These are phyloP conservation scores for Populus tremula DNA, from an alignment of 345 rosid species.

Conservation along the genomic window DNA sequence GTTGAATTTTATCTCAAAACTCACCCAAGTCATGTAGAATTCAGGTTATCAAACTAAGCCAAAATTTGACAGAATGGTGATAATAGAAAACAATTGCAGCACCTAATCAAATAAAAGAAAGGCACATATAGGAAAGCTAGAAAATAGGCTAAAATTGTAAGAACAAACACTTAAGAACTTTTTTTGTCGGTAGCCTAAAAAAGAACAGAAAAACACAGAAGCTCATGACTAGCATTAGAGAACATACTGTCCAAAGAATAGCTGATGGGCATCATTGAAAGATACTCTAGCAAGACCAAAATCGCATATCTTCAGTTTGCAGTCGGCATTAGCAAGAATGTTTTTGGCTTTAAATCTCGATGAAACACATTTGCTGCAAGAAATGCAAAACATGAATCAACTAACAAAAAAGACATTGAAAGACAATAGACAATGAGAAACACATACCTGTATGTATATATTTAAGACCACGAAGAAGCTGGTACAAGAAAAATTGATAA, in stretches of 20 bases:
- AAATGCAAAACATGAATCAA: conserved; percentile 18
- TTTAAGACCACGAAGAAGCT: conserved; percentile 95
- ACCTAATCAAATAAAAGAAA: not conserved
- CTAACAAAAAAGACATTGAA: conserved; percentile 1
- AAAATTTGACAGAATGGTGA: not conserved
- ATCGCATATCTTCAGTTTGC: conserved; percentile 97
- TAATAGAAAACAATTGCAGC: not conserved
- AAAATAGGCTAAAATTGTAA: not conserved
- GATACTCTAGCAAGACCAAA: conserved; percentile 99
- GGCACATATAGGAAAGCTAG: not conserved
- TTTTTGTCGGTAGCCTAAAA: not conserved
- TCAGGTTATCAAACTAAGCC: not conserved
- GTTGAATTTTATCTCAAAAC: not conserved
- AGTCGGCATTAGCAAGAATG: conserved; percentile 97
- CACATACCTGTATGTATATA: conserved; percentile 79
- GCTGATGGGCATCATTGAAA: conserved; percentile 94
- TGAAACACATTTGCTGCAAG: conserved; percentile 90
- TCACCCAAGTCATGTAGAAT: not conserved
- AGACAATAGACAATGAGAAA: conserved; percentile 13
- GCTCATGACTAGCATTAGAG: conserved; percentile 16
- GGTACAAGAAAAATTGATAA: conserved; percentile 91
- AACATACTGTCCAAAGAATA: conserved; percentile 93
- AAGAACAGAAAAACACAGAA: not conserved
- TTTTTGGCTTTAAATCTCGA: conserved; percentile 96
- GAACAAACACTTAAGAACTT: not conserved